These are phyloP conservation scores for Aspergillus aculeatinus DNA, from an alignment of 2,329 filamentous ascomycete species.

Conservation along the genomic window DNA sequence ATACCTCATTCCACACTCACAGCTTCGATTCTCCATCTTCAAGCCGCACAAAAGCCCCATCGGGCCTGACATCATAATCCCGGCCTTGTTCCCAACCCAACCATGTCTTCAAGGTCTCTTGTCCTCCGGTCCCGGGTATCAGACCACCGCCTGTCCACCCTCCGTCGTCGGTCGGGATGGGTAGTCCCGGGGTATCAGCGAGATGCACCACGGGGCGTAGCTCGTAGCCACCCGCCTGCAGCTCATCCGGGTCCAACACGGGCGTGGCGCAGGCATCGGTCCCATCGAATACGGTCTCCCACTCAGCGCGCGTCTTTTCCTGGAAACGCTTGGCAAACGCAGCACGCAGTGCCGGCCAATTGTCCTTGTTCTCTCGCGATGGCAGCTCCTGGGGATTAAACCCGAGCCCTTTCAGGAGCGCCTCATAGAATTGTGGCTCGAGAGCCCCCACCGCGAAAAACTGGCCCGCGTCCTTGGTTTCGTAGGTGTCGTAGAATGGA, in stretches of 20 bases:
- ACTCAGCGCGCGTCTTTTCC: constrained; percentile 69
- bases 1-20: constrained; percentile 12
- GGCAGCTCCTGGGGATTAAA: constrained; percentile 51
- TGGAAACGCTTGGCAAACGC: constrained; percentile 66
- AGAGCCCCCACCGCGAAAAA: constrained; percentile 89
- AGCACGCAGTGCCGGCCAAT: constrained; percentile 66
- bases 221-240: constrained; percentile 59
- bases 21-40: constrained; percentile 38
- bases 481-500: constrained; percentile 88
- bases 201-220: constrained; percentile 53
- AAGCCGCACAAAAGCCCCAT: constrained; percentile 59
- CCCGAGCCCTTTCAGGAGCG: constrained; percentile 65
- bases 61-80: constrained; percentile 64
- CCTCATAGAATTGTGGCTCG: constrained; percentile 79
- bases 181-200: constrained; percentile 66
- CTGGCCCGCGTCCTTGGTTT: constrained; percentile 68
- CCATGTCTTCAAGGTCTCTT: constrained; percentile 69
- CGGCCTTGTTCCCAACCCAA: constrained; percentile 71
- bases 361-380: constrained; percentile 56
- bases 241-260: constrained; percentile 71
- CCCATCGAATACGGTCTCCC: constrained; percentile 83
- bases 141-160: constrained; percentile 66
- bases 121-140: constrained; percentile 68
- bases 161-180: constrained; percentile 58
- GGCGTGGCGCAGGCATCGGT: constrained; percentile 93